Evolutionary conservation across 805 yeast species (phyloP), one percentile per base, ranked within the genome.

Genomic region (Kodamaea fukazawae): DNA sequence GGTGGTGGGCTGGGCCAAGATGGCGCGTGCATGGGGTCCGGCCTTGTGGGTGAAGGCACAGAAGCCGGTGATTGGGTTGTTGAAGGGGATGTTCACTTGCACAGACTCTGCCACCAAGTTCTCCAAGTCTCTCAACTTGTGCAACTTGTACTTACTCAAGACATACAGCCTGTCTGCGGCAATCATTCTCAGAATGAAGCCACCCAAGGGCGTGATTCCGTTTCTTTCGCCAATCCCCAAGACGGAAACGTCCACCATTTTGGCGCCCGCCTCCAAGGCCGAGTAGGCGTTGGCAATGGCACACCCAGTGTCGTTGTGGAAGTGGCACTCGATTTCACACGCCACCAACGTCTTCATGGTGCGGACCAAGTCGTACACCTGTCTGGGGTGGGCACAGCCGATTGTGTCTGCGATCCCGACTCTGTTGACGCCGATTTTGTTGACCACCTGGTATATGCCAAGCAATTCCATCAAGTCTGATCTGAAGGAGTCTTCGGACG

Each of bases 11-110:
- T 76, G 76, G 37, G 82, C 81, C 49, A 76, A 68, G 42, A 76
- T 76, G 36, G 81, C 81, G 58, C 76, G 75, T 42, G 82, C 81
- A 46, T 76, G 82, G 47, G 76, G 75, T 58, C 82, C 82, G 15
- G 82, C 82, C 63, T 76, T 76, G 60, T 76, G 82, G 31, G 82
- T 76, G 60, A 76, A 76, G 32, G 82, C 81, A 66, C 81, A 76
- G 69, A 76, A 76, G 13, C 82, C 82, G 33, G 82, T 76, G 53
- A 76, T 75, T 45, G 82, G 82, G 60, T 76, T 76, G 64, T 76
- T 76, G 66, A 76, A 76, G 15, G 82, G 82, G 48, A 76, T 69
- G 49, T 76, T 76, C 39, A 76, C 80, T 53, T 71, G 76, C 31
- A 76, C 81, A 18, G 78, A 75, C 36, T 76, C 81, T 18, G 81